Evolutionary conservation across 1,139 yeast genomes (phyloP), one percentile per base, ranked within the genome.

Genomic region (Blastobotrys raffinosifermentans): DNA sequence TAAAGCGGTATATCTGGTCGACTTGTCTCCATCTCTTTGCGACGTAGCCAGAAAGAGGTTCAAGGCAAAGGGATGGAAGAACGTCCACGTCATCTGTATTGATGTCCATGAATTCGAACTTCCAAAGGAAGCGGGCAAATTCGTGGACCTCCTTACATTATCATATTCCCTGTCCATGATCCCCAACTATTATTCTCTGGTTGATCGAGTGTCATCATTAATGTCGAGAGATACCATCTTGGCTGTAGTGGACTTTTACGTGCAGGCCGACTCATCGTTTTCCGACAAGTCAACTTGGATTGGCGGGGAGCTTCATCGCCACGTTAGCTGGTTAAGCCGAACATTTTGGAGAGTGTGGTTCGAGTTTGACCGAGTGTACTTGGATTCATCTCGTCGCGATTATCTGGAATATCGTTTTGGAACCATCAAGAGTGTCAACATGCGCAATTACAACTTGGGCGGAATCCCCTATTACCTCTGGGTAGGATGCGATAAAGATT

Each of bases 321-420:
- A 81, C 55, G 79, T 76, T 45, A 80, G 86, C 26, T 83, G 93
- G 93, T 47, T 80, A 39, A 69, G 75, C 38, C 69, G 94, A 56
- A 80, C 84, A 31, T 83, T 83, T 57, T 83, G 94, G 94, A 72
- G 87, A 55, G 67, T 80, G 38, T 83, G 94, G 94, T 83, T 83
- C 60, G 94, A 83, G 60, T 80, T 82, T 39, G 94, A 83, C 59
- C 73, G 80, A 47, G 94, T 83, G 3, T 80, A 76, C 51, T 69
- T 83, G 50, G 94, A 83, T 55, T 78, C 87, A 26, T 72, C 87
- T 4, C 75, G 94, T 63, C 75, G 94, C 63, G 86, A 80, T 54
- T 83, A 82, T 60, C 70, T 83, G 54, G 94, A 83, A 59, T 82
- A 83, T 61, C 73, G 75, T 50, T 82, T 82, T 53, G 93, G 93